Base-by-base conservation (phyloP, 805 yeast genomes). In the Ogataea dorogensis region DNA sequence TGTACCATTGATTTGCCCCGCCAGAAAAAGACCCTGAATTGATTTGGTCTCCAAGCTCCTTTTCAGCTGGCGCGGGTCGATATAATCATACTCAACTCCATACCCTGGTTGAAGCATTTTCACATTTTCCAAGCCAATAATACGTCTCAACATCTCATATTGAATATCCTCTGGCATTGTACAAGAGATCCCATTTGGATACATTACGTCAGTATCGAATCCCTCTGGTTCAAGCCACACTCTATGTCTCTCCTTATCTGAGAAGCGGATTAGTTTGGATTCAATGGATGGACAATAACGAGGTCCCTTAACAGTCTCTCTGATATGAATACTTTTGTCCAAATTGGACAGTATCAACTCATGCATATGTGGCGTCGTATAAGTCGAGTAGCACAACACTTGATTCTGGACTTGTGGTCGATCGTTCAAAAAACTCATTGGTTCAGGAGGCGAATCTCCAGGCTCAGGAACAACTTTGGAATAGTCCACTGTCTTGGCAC, bases 201-300 rank as follows among this genome's bases (percentile, higher is more conserved):
- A 93, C 9, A 93, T 82, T n/a, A 86, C 65, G 54, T 86, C 81
- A 0, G 91, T 76, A 50, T 86, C 82, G 12, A 89, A 64, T 0
- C 98, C 98, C 59, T 93, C 99, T 0, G 97, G 98, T 60, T 93
- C 98, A 6, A 93, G 65, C 98, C 98, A 93, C 4, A 93, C 78
- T 38, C 81, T 72, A 57, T 93, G 98, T 0, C 77, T 65, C 3
- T 70, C 64, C 53, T 85, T 89, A 29, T 84, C 84, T 2, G 86
- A 69, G 56, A 93, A 93, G 46, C 87, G 73, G 25, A 84, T 73
- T 18, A 93, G 68, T 55, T 93, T 93, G 5, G 95, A 79, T 58
- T 93, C 99, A 33, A 93, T 78, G 0, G 98, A 91, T 1, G 99
- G 99, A 61, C 99, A 93, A 58, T 93, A 93, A 18, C 99, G 65